Base-by-base conservation (phyloP, 768 basidiomycete species). In the Auricularia sp. region DNA sequence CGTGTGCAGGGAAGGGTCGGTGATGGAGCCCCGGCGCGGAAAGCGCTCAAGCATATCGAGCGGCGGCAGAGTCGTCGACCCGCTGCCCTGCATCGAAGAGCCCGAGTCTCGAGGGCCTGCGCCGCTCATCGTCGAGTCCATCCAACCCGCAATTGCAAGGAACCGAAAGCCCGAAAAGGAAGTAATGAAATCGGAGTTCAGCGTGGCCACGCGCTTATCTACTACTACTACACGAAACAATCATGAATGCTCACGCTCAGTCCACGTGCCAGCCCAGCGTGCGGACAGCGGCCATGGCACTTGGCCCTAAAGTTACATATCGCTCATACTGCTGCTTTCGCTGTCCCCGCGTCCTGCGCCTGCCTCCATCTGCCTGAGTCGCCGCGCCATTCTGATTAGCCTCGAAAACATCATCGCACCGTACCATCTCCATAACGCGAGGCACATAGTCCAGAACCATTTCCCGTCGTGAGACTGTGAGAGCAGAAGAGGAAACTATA, bases 1-100 rank as follows among this genome's bases (percentile, higher is more conserved):
- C 29, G 68, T 85, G 75, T 90, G 88, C 61, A 91, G 80, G 51
- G 87, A 86, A 3, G 90, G 90, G 78, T 92, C 91, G 7, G 90
- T 90, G 71, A 90, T 87, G 1, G 91, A 91, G 65, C 88, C 88
- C 65, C 89, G 77, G n/a, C 90, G 83, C 71, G 56, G 56, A 59
- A 59, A 59, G 21, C 34, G 23, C 29, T 59, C 56, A 23, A 59
- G 34, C 34, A 51, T 51, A 51, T 59, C 34, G 23, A 59, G 23
- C 34, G 56, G 56, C 14, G 56, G 56, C 12, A 59, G 56, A 14
- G 56, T 59, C 11, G 56, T 59, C 34, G 56, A 29, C 12, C 23
- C 56, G 56, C 14, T 29, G 11, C 16, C 23, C 29, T 12, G 29
- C 14, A 23, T 14, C 7, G 56, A 59, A 14, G 56, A 59, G 56